Evolutionary conservation across 805 yeast species (phyloP).

Genomic region (Lipomyces spencermartinsiae): DNA sequence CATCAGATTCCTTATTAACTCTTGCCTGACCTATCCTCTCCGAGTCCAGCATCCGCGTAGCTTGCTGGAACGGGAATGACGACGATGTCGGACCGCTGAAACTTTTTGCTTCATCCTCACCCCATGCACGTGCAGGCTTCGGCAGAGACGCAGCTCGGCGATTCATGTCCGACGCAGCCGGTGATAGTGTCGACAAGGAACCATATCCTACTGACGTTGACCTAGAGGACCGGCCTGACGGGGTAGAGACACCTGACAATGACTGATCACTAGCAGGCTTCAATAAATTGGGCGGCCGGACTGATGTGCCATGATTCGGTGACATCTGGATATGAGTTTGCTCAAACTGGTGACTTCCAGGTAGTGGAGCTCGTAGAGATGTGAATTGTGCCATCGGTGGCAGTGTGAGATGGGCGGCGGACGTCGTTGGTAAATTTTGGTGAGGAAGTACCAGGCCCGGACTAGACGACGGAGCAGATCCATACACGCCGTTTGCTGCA

Average conservation of each 20-base stretch:
- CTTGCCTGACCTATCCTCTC: background rate
- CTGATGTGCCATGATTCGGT: too few species aligned
- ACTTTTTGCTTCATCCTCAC: slow-evolving; percentile 12
- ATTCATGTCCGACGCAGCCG: slow-evolving; percentile 1
- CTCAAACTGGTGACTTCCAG: too few species aligned
- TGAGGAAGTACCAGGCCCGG: background rate
- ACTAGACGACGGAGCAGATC: background rate
- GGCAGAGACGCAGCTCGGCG: slow-evolving; percentile 7
- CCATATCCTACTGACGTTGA: slow-evolving; percentile 9
- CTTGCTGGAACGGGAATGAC: slow-evolving; percentile 21
- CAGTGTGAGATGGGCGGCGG: background rate
- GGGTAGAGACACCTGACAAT: background rate
- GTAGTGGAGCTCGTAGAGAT: too few species aligned
- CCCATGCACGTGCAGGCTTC: slow-evolving; percentile 24
- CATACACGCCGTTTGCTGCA: background rate
- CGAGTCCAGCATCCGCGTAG: background rate
- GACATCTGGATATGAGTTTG: too few species aligned
- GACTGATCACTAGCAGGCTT: background rate
- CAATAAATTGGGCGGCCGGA: background rate
- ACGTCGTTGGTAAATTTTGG: background rate
- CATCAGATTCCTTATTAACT: slow-evolving; percentile 9
- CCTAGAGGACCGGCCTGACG: slow-evolving; percentile 2
- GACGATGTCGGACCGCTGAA: slow-evolving; percentile 26
- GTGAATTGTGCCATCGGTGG: background rate
- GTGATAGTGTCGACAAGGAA: slow-evolving; percentile 21